Conservation (phyloP, 1,284 basidiomycete genomes). For the Malassezia caprae region DNA sequence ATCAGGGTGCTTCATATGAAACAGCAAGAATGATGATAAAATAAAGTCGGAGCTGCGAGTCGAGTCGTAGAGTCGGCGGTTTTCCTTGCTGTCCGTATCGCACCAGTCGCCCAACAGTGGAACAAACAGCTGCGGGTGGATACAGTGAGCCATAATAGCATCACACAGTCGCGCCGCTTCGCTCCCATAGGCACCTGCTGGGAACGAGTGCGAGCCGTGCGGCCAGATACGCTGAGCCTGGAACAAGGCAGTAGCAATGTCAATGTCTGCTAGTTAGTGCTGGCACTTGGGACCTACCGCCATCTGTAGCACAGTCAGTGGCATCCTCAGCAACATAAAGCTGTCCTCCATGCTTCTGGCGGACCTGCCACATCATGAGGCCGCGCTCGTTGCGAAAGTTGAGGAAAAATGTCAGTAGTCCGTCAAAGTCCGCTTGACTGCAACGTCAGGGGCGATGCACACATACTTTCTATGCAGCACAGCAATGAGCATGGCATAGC, state of each 20-base stretch:
- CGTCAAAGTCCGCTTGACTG: constrained; percentile 30
- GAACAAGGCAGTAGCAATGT: constrained; percentile 37
- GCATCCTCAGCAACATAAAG: constrained; percentile 34
- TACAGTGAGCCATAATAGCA: constrained; percentile 20
- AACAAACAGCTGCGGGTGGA: constrained; percentile 26
- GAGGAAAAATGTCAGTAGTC: constrained; percentile 30
- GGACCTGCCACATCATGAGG: constrained; percentile 42
- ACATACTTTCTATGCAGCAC: constrained; percentile 27
- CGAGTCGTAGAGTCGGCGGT: constrained; percentile 23
- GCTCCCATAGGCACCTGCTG: constrained; percentile 19
- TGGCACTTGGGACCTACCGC: constrained; percentile 10
- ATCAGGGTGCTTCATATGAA: constrained; percentile 23
- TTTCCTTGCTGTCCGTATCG: constrained; percentile 22
- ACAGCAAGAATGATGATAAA: constrained; percentile 29
- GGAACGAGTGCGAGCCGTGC: constrained; percentile 19
- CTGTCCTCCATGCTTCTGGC: constrained; percentile 11
- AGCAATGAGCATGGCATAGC: constrained; percentile 41
- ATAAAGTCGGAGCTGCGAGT: constrained; percentile 36
- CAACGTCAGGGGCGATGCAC: neutral
- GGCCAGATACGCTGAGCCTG: constrained; percentile 21
- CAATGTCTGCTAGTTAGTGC: constrained; percentile 21
- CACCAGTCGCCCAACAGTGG: constrained; percentile 42
- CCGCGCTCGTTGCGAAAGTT: constrained; percentile 27
- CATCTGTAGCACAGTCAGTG: constrained; percentile 31
- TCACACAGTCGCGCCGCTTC: constrained; percentile 25